Evolutionary conservation across 2,329 filamentous ascomycete genomes (phyloP), one percentile per base, ranked within the genome.

Genomic region (Arthroderma sp.): DNA sequence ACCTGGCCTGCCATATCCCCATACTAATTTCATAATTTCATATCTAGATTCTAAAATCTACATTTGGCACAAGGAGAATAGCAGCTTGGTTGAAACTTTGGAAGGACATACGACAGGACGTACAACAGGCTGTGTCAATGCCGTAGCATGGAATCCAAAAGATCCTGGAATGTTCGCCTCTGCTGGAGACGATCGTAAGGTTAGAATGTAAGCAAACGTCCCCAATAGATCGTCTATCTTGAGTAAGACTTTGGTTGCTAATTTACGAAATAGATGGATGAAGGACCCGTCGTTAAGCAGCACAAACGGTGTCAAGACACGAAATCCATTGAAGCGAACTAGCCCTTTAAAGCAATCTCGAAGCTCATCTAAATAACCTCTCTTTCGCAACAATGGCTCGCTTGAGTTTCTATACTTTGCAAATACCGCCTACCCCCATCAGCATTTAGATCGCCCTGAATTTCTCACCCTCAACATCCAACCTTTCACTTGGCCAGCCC

Each of bases 61-160:
- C 59, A 85, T 98, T 49, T 96, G 88, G 86, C 85, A 94, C 61
- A 91, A 86, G 61, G 81, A 80, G 46, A 85, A 83, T 32, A 86
- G 85, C 4, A 71, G 74, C 4, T 71, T 82, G 1, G 78, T 98
- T 4, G 84, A 87, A 57, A 80, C 77, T 40, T 69, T 96, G 2
- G 74, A 78, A 30, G 88, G 80, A 0, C 89, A 96, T 55, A 29
- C 36, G 36, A 36, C 11, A 40, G 15, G 15, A 22, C 15, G 15
- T 22, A 67, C 70, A 5, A 73, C 75, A 8, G 81, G 86, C 31
- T 81, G 78, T 48, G 89, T 91, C 51, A 96, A 95, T 59, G 77
- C 85, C 5, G 83, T 93, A 33, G 75, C 82, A 22, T 98, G 91
- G 89, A 91, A 89, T 56, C 88, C 91, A 1, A 73, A 68, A 7